Conservation (phyloP, 495 filamentous ascomycete species). For the Podospora comata region DNA sequence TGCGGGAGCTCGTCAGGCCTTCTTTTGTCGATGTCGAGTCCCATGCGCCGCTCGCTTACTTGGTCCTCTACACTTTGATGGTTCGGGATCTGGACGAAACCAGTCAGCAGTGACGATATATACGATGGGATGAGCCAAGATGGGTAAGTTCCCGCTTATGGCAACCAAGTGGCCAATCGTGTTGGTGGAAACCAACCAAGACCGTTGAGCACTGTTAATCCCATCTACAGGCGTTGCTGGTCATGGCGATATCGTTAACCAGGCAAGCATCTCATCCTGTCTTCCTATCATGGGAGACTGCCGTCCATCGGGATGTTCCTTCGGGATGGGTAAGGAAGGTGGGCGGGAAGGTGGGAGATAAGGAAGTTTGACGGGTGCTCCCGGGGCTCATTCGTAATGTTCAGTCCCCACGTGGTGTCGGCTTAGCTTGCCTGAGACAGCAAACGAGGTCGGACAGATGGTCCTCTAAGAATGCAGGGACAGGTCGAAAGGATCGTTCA, state of each 20-base stretch:
- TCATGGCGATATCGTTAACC: background rate
- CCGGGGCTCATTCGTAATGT: background rate
- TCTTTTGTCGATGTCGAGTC: background rate
- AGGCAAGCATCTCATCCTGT: background rate
- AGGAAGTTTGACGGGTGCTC: background rate
- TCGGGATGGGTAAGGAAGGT: background rate
- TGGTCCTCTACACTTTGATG: background rate
- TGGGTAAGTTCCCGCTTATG: slow-evolving; percentile 4
- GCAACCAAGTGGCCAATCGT: background rate
- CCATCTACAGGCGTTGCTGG: background rate
- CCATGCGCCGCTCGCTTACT: background rate
- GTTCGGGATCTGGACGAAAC: background rate
- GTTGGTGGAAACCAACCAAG: background rate
- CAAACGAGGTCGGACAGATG: background rate
- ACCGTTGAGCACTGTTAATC: background rate
- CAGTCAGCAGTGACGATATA: background rate
- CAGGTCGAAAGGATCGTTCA: background rate
- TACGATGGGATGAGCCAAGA: background rate
- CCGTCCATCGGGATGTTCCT: background rate
- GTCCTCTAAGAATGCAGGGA: background rate
- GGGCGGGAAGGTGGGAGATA: background rate
- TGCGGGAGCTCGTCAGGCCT: background rate
- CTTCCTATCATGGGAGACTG: background rate
- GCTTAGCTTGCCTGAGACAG: background rate
- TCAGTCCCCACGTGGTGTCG: background rate